Base-by-base conservation (phyloP, 1,284 basidiomycete species). In the Malassezia slooffiae region DNA sequence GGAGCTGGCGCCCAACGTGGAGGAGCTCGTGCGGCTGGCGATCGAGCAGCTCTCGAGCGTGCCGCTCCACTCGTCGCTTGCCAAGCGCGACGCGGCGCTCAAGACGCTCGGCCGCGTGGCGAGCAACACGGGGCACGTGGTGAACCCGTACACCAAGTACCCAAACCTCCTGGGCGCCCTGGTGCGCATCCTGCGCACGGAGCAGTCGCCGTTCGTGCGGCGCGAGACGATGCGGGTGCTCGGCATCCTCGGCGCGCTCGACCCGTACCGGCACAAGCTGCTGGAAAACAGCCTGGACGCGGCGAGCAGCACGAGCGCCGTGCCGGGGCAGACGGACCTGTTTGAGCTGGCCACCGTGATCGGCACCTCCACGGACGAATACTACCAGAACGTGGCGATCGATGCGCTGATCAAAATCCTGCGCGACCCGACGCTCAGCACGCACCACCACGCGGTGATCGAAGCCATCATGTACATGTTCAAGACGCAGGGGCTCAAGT, bases 401-500 rank as follows among this genome's bases (percentile, higher is more conserved):
- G 84, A 82, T 34, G 80, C 88, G 1, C 76, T 99, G 17, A 77
- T 97, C 34, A 78, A 79, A 39, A 86, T 97, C 43, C 73, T 99
- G 55, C 85, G 83, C 64, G 93, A 69, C 34, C 55, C 57, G 16
- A 50, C 62, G 33, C 51, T 69, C 11, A 54, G 59, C 10, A 56
- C 57, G 33, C 66, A 89, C 60, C 89, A 96, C 60, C 70, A 86
- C 24, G 72, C 73, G 34, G 91, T 91, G 47, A 91, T 97, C 55
- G 90, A 97, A 70, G 90, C 91, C 2, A 85, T 99, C 62, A 97
- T 97, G 87, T 86, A 90, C 49, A 96, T 99, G 54, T 97, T 97
- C 78, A 89, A 91, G 71, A 96, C 90, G 0, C 89, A 97, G 69
- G 87, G 93, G 7, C 74, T 97, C 61, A 89, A 90, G 75, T 96